These are phyloP conservation scores for Basidioascus undulatus DNA, from an alignment of 768 basidiomycete genomes.

Conservation along the genomic window DNA sequence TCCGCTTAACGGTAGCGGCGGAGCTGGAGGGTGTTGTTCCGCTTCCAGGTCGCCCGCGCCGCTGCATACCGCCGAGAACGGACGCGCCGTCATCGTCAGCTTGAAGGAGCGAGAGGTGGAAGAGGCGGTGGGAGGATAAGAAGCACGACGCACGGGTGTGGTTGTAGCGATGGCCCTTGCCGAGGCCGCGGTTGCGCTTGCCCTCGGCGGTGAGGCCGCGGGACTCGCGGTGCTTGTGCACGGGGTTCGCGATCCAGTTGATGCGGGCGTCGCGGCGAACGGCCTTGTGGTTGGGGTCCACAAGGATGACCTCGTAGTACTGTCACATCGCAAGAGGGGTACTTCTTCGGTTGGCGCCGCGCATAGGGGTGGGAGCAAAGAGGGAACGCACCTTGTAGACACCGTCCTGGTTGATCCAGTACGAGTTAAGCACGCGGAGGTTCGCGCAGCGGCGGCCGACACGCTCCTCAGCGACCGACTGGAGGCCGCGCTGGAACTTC, in stretches of 20 bases:
- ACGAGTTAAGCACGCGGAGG: constrained; percentile 86
- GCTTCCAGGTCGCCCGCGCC: constrained; percentile 79
- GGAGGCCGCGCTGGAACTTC: constrained; percentile 84
- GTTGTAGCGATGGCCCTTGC: constrained; percentile 87
- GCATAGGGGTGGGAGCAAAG: neutral
- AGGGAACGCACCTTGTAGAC: constrained; percentile 13
- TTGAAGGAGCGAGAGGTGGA: neutral
- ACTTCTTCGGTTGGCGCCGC: neutral
- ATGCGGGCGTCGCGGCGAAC: constrained; percentile 90
- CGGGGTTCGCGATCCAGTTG: constrained; percentile 96
- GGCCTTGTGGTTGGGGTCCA: constrained; percentile 82
- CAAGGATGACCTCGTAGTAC: constrained; percentile 96
- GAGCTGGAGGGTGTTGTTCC: constrained; percentile 59
- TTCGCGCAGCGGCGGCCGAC: constrained; percentile 92
- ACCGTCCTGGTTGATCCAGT: constrained; percentile 63
- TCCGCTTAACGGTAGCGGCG: constrained; percentile 22
- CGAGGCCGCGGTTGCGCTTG: constrained; percentile 92
- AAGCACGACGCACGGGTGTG: too few species aligned
- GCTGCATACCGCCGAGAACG: too few species aligned
- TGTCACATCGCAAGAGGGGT: constrained; percentile 15
- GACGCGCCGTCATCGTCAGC: neutral
- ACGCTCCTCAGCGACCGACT: constrained; percentile 89
- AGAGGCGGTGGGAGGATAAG: neutral
- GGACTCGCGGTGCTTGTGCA: constrained; percentile 94
- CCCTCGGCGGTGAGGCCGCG: constrained; percentile 92